These are phyloP conservation scores for Bathelium albidoporum DNA, from an alignment of 495 filamentous ascomycete genomes.

Conservation along the genomic window DNA sequence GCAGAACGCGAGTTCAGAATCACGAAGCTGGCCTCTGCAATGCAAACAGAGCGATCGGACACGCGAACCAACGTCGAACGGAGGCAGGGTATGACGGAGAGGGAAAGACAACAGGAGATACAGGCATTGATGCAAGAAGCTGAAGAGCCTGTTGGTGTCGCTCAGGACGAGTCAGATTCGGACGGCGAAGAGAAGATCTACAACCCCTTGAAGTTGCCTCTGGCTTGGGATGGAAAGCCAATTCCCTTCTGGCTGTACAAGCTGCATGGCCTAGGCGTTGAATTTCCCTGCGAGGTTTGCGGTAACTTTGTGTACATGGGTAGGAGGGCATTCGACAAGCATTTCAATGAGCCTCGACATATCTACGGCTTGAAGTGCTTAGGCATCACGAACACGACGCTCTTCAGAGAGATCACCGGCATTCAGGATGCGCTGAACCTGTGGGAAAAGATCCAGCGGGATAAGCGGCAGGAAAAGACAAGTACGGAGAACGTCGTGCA, in stretches of 20 bases:
- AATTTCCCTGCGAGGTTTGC: slow-evolving; percentile 92
- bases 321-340: slow-evolving; percentile 90
- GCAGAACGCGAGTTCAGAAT: slow-evolving; percentile 82
- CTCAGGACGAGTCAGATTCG: slow-evolving; percentile 53
- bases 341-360: slow-evolving; percentile 88
- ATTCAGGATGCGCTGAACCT: slow-evolving; percentile 80
- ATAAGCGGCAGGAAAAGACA: slow-evolving; percentile 68
- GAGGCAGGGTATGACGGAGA: slow-evolving; percentile 89
- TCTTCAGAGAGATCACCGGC: slow-evolving; percentile 88
- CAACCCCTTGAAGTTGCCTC: slow-evolving; percentile 89
- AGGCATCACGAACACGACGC: slow-evolving; percentile 81
- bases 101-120: slow-evolving; percentile 82
- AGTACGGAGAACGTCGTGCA: slow-evolving; percentile 77
- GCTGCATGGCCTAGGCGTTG: slow-evolving; percentile 86
- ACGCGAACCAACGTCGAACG: slow-evolving; percentile 89
- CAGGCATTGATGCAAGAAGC: slow-evolving; percentile 68
- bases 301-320: slow-evolving; percentile 98
- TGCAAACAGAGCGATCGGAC: slow-evolving; percentile 70
- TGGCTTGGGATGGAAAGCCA: slow-evolving; percentile 96
- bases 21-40: slow-evolving; percentile 60
- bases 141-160: slow-evolving; percentile 38
- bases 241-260: slow-evolving; percentile 99
- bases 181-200: slow-evolving; percentile 75
- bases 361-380: slow-evolving; percentile 88
- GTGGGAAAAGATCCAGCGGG: slow-evolving; percentile 86